Base-by-base conservation (phyloP, 139 green algal genomes). In the Ettlia oleoabundans region DNA sequence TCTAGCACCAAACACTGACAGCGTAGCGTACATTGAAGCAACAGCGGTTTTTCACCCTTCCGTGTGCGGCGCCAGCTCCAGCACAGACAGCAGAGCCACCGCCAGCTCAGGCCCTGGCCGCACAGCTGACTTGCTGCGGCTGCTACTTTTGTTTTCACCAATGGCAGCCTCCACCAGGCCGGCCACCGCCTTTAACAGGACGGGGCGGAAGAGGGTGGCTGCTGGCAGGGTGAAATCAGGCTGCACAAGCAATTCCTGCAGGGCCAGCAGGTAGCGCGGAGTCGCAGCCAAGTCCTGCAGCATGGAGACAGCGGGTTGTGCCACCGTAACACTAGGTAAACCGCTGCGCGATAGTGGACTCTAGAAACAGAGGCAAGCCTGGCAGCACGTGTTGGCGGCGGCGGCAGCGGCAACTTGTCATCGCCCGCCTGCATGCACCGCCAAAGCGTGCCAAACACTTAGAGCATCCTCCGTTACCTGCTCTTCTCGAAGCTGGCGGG, bases 11-110 rank as follows among this genome's bases (percentile, higher is more conserved):
- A n/a, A n/a, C n/a, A n/a, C n/a, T n/a, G n/a, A n/a, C n/a, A n/a
- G n/a, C n/a, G n/a, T n/a, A n/a, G n/a, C n/a, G n/a, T n/a, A n/a
- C n/a, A 38, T 18, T 3, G 32, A 33, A 40, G 18, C 65, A n/a
- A 21, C 32, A 51, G 2, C 32, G 32, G 18, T 52, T 19, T 10
- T 81, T 69, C 30, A 89, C 90, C 84, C 87, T 41, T 84, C 53
- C 2, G 85, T 55, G 53, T 94, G 87, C 18, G 90, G 87, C 2
- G 84, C 87, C 43, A 94, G 58, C 62, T 90, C 82, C 35, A 92
- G 70, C 21, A 88, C n/a, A 0, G 52, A 58, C 1, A 89, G 53
- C 22, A 92, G 82, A 1, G 87, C 86, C 19, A 88, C 85, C 10
- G 80, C 73, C 41, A 88, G 62, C 10, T 76, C 70, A 2, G 43